Percentiles rank a stretch among this genome's conserved stretches.
These are phyloP conservation scores for Tetragonia tetragonoides DNA, from an alignment of 148 eudicot species.

Conservation along the genomic window DNA sequence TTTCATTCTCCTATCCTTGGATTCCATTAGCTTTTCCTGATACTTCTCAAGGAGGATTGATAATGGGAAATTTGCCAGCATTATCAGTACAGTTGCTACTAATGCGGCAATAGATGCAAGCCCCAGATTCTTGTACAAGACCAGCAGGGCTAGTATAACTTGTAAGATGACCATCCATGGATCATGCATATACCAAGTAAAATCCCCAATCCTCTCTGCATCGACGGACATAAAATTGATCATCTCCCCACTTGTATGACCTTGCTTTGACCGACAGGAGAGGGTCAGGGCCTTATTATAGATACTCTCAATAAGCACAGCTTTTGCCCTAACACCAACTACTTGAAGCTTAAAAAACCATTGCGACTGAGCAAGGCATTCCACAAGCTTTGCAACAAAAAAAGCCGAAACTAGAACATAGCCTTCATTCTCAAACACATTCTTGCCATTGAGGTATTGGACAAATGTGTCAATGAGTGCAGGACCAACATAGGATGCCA, in stretches of 20 bases:
- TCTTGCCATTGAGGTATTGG: slow-evolving; percentile 40
- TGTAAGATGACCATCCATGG: slow-evolving; percentile 41
- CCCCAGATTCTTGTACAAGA: slow-evolving; percentile 43
- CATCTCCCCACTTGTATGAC: slow-evolving; percentile 45
- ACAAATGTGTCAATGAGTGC: slow-evolving; percentile 47
- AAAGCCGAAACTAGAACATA: slow-evolving; percentile 34
- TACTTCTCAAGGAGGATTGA: slow-evolving; percentile 35
- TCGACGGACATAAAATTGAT: slow-evolving; percentile 47
- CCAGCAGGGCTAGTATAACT: slow-evolving; percentile 31
- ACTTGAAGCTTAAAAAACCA: slow-evolving; percentile 43
- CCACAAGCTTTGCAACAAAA: slow-evolving; percentile 37
- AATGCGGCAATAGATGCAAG: slow-evolving; percentile 38
- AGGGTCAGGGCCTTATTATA: slow-evolving; percentile 42
- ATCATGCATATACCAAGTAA: slow-evolving; percentile 47
- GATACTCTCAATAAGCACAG: slow-evolving; percentile 37
- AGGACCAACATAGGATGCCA: slow-evolving; percentile 45
- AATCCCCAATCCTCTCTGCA: slow-evolving; percentile 38
- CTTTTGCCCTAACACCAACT: slow-evolving; percentile 36
- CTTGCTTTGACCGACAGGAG: slow-evolving; percentile 38
- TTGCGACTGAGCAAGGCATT: slow-evolving; percentile 37
- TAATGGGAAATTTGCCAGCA: slow-evolving; percentile 39
- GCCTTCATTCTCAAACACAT: slow-evolving; percentile 30
- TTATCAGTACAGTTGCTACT: slow-evolving; percentile 25
- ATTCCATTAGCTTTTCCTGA: slow-evolving; percentile 38
- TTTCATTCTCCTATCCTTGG: slow-evolving; percentile 48